phyloP scores from a whole-genome alignment of 2,329 filamentous ascomycete genomes.

The Penicillium sp. region DNA sequence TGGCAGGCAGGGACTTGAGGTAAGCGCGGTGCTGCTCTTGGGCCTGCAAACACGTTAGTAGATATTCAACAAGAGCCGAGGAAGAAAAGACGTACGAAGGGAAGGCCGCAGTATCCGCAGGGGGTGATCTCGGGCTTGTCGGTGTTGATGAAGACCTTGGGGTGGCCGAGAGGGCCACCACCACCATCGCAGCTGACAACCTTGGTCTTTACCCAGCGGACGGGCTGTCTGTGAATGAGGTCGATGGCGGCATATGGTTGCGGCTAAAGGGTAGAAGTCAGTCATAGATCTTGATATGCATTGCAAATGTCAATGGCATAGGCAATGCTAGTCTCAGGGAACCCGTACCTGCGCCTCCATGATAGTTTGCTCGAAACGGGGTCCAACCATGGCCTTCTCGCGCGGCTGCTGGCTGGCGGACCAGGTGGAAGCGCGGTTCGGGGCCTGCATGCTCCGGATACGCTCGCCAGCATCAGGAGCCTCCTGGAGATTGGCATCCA shows the following conservation, averaged over 20 bases:
- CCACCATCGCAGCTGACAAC: slow-evolving; percentile 87
- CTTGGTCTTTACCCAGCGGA: slow-evolving; percentile 81
- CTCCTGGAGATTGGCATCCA: slow-evolving; percentile 56
- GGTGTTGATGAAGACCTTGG: slow-evolving; percentile 92
- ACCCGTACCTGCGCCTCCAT: slow-evolving; percentile 78
- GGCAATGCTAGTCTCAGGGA: neutral
- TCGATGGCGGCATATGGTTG: slow-evolving; percentile 87
- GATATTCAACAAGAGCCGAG: neutral
- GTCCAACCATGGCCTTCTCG: slow-evolving; percentile 81
- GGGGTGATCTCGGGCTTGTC: slow-evolving; percentile 91
- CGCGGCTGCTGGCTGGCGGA: slow-evolving; percentile 79
- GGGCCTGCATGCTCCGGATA: slow-evolving; percentile 67
- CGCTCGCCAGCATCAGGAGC: slow-evolving; percentile 53
- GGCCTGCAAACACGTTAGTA: slow-evolving; percentile 56
- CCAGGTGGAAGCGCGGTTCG: slow-evolving; percentile 80
- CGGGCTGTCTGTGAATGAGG: slow-evolving; percentile 92
- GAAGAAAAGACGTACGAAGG: slow-evolving; percentile 66
- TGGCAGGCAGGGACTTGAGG: slow-evolving; percentile 75
- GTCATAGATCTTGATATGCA: slow-evolving; percentile 1
- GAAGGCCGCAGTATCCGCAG: slow-evolving; percentile 90
- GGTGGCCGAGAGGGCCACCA: slow-evolving; percentile 84
- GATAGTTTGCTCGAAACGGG: slow-evolving; percentile 95
- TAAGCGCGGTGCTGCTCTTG: slow-evolving; percentile 83
- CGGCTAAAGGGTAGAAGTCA: slow-evolving; percentile 56
- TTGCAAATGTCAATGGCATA: neutral